Evolutionary conservation across 306 rosid species (phyloP).

Genomic region (Purshia tridentata): DNA sequence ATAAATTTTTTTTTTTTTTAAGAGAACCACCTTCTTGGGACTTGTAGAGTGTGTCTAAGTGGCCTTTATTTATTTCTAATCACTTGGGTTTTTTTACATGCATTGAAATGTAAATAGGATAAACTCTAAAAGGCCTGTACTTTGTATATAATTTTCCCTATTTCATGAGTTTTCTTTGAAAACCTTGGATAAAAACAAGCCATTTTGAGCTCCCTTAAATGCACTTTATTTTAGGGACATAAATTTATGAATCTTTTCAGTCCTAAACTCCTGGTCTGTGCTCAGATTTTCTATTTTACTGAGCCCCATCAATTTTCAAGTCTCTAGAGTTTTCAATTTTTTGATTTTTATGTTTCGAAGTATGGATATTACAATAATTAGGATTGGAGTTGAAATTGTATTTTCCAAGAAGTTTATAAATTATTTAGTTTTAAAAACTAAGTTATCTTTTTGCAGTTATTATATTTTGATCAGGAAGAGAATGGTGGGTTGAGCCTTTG

Average conservation of each 20-base stretch:
- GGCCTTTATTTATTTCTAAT: not conserved
- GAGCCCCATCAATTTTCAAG: not conserved
- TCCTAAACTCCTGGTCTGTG: not conserved
- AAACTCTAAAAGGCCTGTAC: not conserved
- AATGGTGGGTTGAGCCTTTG: slow-evolving; percentile 87
- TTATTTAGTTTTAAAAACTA: not conserved
- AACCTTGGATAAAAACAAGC: not conserved
- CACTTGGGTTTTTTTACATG: not conserved
- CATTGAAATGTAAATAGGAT: not conserved
- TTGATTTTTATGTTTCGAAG: not conserved
- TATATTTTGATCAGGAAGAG: slow-evolving; percentile 87
- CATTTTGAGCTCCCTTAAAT: no score
- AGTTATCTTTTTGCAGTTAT: slow-evolving; percentile 49
- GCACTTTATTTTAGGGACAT: no score
- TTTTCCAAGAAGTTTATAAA: not conserved
- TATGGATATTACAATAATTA: not conserved
- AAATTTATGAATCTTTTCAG: not conserved
- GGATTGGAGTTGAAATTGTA: not conserved
- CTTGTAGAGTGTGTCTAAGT: not conserved
- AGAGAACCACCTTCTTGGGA: not conserved
- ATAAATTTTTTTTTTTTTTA: not conserved
- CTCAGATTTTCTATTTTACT: not conserved
- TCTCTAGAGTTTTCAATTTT: not conserved
- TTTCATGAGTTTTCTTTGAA: not conserved
- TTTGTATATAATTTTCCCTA: not conserved